Evolutionary conservation across 352 stramenopile genomes (phyloP).

Genomic region (Pilasporangium apinafurcum): DNA sequence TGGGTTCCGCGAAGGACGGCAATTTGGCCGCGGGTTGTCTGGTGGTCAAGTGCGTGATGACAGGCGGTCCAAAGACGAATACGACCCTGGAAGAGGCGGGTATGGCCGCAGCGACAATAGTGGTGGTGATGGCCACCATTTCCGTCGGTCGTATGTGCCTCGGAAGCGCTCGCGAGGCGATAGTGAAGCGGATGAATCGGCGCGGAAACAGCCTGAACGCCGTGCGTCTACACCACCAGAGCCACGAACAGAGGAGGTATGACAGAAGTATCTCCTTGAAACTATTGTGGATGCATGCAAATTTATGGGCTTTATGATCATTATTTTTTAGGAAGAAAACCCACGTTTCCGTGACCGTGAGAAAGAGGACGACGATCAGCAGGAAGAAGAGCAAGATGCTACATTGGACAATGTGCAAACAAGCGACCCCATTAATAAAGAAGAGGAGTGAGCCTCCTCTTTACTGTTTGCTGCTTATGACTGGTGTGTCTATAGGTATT

Average conservation of each 20-base stretch:
- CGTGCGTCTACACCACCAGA: conserved; percentile 9
- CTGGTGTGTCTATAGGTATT: too few species aligned
- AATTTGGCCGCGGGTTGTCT: conserved; percentile 79
- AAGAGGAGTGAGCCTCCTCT: too few species aligned
- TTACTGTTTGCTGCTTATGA: too few species aligned
- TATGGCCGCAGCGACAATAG: conserved; percentile 66
- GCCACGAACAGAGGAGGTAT: conserved; percentile 1
- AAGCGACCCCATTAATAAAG: too few species aligned
- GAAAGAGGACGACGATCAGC: conserved; percentile 17
- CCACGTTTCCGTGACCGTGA: conserved; percentile 57
- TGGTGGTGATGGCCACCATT: conserved; percentile 51
- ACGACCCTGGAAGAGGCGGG: conserved; percentile 71
- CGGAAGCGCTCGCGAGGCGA: conserved; percentile 58
- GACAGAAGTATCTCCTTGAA: neutral
- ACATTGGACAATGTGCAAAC: neutral
- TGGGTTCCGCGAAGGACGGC: conserved; percentile 77
- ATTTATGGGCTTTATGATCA: neutral
- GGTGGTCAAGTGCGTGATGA: conserved; percentile 84
- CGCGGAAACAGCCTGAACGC: conserved; percentile 24
- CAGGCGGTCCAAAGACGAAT: conserved; percentile 79
- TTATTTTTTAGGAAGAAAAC: conserved; percentile 37
- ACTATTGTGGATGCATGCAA: neutral
- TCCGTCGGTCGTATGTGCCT: conserved; percentile 41
- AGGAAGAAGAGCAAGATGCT: conserved; percentile 10
- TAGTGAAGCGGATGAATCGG: conserved; percentile 33